phyloP scores from a whole-genome alignment of 441 rosid species.

The Adansonia grandidieri region DNA sequence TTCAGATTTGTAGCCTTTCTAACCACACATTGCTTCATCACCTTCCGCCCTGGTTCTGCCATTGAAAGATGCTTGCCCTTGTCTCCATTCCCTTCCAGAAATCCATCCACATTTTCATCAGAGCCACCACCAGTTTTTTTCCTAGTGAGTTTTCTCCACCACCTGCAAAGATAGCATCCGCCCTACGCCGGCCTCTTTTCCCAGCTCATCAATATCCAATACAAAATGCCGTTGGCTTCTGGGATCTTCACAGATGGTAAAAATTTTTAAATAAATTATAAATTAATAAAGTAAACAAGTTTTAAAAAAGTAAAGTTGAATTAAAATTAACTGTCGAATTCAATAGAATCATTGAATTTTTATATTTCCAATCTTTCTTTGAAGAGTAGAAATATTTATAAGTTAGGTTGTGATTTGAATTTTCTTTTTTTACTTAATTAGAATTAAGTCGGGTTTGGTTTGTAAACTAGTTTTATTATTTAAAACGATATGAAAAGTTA shows the following conservation, averaged over 20 bases:
- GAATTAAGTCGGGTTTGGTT: no score
- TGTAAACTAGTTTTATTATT: no score
- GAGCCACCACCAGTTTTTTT: slow-evolving; percentile 31
- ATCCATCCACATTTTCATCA: slow-evolving; percentile 29
- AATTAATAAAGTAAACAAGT: no score
- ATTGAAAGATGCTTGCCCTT: slow-evolving; percentile 33
- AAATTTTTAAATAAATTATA: no score
- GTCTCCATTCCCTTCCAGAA: slow-evolving; percentile 32
- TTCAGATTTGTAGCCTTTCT: slow-evolving; percentile 32
- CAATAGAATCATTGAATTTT: no score
- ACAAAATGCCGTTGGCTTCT: slow-evolving; percentile 31
- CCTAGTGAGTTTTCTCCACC: slow-evolving; percentile 35
- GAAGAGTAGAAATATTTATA: no score
- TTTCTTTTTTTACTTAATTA: no score
- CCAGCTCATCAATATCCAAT: slow-evolving; percentile 33
- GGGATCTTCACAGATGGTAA: slow-evolving; percentile 24
- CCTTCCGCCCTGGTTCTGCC: slow-evolving; percentile 26
- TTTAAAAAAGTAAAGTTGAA: no score
- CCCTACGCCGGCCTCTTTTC: slow-evolving; percentile 29
- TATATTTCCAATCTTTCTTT: no score
- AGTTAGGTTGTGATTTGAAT: no score
- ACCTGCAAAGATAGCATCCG: slow-evolving; percentile 29
- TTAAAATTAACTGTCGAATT: no score
- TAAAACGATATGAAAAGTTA: no score
- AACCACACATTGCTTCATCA: slow-evolving; percentile 37